phyloP scores from a whole-genome alignment of 2,329 filamentous ascomycete species.

The Trichoderma koningiopsis region DNA sequence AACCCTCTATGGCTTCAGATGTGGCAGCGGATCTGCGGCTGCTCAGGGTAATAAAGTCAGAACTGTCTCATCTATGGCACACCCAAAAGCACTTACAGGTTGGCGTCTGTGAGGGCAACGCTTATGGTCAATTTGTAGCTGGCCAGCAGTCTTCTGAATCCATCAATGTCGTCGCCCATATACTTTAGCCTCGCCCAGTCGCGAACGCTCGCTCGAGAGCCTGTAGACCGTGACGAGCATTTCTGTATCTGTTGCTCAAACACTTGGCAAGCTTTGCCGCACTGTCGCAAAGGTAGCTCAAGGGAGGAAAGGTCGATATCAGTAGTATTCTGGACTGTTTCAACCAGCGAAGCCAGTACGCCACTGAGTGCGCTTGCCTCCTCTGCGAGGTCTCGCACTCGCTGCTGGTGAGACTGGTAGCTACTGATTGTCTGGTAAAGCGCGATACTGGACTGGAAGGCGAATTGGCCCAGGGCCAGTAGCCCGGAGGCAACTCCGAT shows the following conservation, averaged over 20 bases:
- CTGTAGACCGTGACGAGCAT: conserved; percentile 39
- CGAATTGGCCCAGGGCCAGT: conserved; percentile 42
- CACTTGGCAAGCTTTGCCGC: conserved; percentile 46
- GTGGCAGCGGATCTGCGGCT: conserved; percentile 22
- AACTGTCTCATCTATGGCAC: not conserved
- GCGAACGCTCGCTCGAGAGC: conserved; percentile 44
- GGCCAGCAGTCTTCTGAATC: conserved; percentile 43
- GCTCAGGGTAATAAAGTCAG: not conserved
- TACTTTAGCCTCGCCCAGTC: conserved; percentile 50
- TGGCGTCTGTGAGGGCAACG: conserved; percentile 31
- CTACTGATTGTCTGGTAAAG: conserved; percentile 43
- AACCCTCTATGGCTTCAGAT: conserved; percentile 24
- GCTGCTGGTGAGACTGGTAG: conserved; percentile 35
- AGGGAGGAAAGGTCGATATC: conserved; percentile 30
- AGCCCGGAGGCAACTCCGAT: conserved; percentile 38
- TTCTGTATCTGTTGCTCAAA: conserved; percentile 44
- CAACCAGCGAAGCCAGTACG: conserved; percentile 41
- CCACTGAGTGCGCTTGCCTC: conserved; percentile 43
- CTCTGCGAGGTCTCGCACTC: conserved; percentile 44
- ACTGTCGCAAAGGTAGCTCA: conserved; percentile 43
- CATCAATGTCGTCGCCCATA: conserved; percentile 47
- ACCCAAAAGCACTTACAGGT: conserved; percentile 27
- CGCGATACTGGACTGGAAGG: conserved; percentile 42
- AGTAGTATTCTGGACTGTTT: conserved; percentile 27
- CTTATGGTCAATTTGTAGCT: conserved; percentile 41